These are phyloP conservation scores for Euphrasia arctica DNA, from an alignment of 305 asterid species.

Conservation along the genomic window DNA sequence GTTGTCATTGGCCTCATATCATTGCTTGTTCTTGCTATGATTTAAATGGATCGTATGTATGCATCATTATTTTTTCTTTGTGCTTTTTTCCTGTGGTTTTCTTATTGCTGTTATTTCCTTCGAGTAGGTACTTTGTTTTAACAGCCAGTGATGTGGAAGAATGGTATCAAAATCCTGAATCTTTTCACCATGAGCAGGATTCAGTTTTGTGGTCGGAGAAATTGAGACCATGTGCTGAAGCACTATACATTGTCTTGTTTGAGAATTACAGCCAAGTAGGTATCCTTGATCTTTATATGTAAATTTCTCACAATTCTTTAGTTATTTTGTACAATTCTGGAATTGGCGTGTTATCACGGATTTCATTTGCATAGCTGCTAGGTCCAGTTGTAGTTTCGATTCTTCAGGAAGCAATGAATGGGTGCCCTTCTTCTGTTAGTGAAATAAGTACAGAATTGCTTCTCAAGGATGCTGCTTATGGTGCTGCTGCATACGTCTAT, in stretches of 20 bases:
- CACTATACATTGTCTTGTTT: conserved; percentile 84
- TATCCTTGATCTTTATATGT: conserved; percentile 26
- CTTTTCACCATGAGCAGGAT: conserved; percentile 95
- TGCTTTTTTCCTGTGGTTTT: conserved; percentile 15
- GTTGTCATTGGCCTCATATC: conserved; percentile 6
- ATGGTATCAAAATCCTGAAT: conserved; percentile 90
- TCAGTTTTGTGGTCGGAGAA: conserved; percentile 93
- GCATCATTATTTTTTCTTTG: neutral
- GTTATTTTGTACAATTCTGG: conserved; percentile 23
- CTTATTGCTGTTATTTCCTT: conserved; percentile 27
- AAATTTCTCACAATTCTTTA: too few species aligned
- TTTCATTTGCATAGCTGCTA: conserved; percentile 54
- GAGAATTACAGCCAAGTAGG: conserved; percentile 91
- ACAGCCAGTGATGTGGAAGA: conserved; percentile 85
- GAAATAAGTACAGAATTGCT: conserved; percentile 83
- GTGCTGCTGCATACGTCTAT: conserved; percentile 95
- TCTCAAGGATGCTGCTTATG: conserved; percentile 97
- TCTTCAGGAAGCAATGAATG: conserved; percentile 95
- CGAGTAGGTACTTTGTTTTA: conserved; percentile 86
- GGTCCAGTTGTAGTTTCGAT: conserved; percentile 97
- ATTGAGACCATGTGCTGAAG: conserved; percentile 98
- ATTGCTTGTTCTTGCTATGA: conserved; percentile 14
- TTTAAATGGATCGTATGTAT: neutral
- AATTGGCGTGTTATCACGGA: conserved; percentile 31
- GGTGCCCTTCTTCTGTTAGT: conserved; percentile 78